Conservation (phyloP, 805 yeast genomes). For the Suhomyces sp. region DNA sequence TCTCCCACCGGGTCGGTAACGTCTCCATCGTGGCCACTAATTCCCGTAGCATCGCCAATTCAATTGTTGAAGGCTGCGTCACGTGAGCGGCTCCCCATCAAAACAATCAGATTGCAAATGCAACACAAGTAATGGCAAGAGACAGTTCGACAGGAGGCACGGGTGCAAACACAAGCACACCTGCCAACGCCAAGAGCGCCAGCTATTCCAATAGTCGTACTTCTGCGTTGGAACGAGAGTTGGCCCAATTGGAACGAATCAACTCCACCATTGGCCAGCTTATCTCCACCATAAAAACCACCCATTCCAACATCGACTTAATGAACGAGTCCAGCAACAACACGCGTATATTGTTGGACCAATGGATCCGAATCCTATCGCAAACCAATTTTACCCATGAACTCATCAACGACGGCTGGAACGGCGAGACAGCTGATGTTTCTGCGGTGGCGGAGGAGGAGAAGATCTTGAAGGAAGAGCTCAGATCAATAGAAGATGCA, state of each 20-base stretch:
- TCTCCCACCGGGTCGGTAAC: slow-evolving; percentile 82
- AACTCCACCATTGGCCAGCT: slow-evolving; percentile 31
- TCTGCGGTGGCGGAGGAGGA: slow-evolving; percentile 22
- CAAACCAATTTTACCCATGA: slow-evolving; percentile 56
- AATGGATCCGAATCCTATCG: slow-evolving; percentile 61
- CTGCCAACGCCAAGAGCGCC: neutral
- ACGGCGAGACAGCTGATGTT: slow-evolving; percentile 26
- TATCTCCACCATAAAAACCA: slow-evolving; percentile 24
- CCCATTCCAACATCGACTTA: slow-evolving; percentile 27
- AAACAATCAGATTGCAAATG: neutral
- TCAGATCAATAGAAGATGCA: slow-evolving; percentile 24
- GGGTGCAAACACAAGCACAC: neutral
- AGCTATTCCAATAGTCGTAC: neutral
- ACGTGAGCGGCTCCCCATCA: neutral
- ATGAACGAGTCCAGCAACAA: slow-evolving; percentile 43
- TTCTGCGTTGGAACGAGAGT: slow-evolving; percentile 24
- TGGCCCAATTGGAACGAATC: slow-evolving; percentile 29
- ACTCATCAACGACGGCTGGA: slow-evolving; percentile 45
- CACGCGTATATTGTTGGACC: slow-evolving; percentile 49
- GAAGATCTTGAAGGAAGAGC: slow-evolving; percentile 21
- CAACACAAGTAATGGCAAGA: neutral
- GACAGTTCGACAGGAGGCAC: neutral
- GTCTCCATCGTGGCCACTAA: slow-evolving; percentile 11
- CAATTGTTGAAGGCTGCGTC: neutral
- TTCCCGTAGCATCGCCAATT: neutral